phyloP scores from a whole-genome alignment of 768 basidiomycete genomes.

The Rhodotorula taiwanensis region DNA sequence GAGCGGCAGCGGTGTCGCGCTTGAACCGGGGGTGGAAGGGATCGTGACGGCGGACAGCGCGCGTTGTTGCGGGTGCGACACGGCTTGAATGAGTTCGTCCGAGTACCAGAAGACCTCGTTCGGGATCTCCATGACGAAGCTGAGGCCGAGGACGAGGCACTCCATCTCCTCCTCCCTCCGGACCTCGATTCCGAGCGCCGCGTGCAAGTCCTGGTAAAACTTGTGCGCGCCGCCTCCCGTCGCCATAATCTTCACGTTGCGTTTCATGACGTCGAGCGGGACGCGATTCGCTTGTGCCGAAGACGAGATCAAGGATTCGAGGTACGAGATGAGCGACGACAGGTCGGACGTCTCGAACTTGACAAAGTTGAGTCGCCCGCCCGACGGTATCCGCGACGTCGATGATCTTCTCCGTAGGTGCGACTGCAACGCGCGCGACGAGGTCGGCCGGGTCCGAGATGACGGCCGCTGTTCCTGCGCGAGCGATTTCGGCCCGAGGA shows the following conservation, averaged over 20 bases:
- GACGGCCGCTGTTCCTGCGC: slow-evolving; percentile 49
- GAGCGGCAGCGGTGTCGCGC: slow-evolving; percentile 18
- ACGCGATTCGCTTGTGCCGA: slow-evolving; percentile 82
- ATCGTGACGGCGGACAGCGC: slow-evolving; percentile 27
- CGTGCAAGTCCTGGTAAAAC: slow-evolving; percentile 75
- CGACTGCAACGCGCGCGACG: slow-evolving; percentile 26
- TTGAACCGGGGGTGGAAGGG: slow-evolving; percentile 14
- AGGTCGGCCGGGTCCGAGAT: slow-evolving; percentile 51
- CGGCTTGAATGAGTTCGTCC: slow-evolving; percentile 80
- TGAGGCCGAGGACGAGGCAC: slow-evolving; percentile 89
- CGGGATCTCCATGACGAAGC: slow-evolving; percentile 91
- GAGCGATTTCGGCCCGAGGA: slow-evolving; percentile 48
- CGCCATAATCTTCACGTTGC: slow-evolving; percentile 91
- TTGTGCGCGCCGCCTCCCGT: slow-evolving; percentile 96
- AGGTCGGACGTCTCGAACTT: slow-evolving; percentile 92
- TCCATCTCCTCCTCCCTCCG: slow-evolving; percentile 96
- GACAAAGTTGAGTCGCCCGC: slow-evolving; percentile 94
- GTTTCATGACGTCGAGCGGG: slow-evolving; percentile 74
- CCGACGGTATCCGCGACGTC: slow-evolving; percentile 44
- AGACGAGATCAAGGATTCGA: slow-evolving; percentile 74
- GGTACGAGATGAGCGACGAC: slow-evolving; percentile 72
- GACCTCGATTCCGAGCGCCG: slow-evolving; percentile 74
- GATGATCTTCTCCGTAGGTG: slow-evolving; percentile 28
- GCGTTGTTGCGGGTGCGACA: slow-evolving; percentile 44
- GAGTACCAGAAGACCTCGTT: slow-evolving; percentile 98